Conservation (phyloP, 2,329 filamentous ascomycete species). For the Sporothrix protearum region DNA sequence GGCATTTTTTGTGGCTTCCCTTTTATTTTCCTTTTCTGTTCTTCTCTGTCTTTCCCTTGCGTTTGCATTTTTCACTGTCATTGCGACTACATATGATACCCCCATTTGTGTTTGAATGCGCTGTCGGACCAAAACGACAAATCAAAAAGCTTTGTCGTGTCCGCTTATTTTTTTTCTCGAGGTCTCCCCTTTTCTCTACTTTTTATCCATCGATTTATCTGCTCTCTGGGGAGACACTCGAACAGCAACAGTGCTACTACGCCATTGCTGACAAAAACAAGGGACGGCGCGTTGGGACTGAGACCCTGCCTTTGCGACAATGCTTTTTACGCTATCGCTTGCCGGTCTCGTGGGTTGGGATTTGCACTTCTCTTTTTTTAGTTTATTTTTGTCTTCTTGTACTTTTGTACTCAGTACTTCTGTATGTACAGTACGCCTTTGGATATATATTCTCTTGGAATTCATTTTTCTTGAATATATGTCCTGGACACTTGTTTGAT, state of each 20-base stretch:
- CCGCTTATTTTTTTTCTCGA: constrained; percentile 6
- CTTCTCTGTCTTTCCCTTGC: constrained; percentile 29
- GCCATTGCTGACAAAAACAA: constrained; percentile 45
- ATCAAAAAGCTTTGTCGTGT: constrained; percentile 18
- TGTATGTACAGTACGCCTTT: background rate
- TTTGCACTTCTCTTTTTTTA: too few relatives aligned
- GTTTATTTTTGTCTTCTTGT: background rate
- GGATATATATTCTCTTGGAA: background rate
- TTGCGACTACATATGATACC: constrained; percentile 49
- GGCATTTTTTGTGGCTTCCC: constrained; percentile 20
- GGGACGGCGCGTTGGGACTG: constrained; percentile 41
- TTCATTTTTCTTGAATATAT: background rate
- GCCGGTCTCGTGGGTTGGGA: constrained; percentile 28
- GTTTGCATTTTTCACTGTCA: constrained; percentile 27
- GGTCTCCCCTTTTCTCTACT: background rate
- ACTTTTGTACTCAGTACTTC: background rate
- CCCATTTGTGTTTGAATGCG: constrained; percentile 52
- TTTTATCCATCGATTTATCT: background rate
- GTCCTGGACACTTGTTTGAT: background rate
- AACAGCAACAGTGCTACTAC: constrained; percentile 52
- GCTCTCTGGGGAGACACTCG: constrained; percentile 37
- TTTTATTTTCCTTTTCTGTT: constrained; percentile 28
- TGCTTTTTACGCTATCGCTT: constrained; percentile 30
- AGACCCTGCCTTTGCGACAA: constrained; percentile 29
- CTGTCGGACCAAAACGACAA: constrained; percentile 37